phyloP scores from a whole-genome alignment of 2,329 filamentous ascomycete genomes.

The Cyphellophora attinorum region DNA sequence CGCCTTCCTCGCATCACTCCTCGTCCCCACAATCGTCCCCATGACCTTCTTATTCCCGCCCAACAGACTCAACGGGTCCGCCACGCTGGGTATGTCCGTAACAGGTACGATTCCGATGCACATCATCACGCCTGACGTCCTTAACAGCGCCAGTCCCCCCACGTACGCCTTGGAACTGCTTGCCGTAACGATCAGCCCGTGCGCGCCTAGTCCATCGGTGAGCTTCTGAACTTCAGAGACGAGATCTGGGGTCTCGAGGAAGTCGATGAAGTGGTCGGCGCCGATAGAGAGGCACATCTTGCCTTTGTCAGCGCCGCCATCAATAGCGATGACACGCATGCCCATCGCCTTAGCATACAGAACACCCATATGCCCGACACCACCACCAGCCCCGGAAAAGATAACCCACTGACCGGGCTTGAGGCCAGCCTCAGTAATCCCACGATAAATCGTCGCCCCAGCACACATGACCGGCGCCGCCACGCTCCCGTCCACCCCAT shows the following conservation, averaged over 20 bases:
- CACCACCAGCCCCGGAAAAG: constrained; percentile 31
- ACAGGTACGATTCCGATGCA: constrained; percentile 32
- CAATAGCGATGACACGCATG: constrained; percentile 30
- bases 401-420: constrained; percentile 10
- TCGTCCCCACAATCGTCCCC: constrained; percentile 13
- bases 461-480: constrained; percentile 33
- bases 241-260: constrained; percentile 12
- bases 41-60: constrained; percentile 10
- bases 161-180: constrained; percentile 7
- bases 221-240: constrained; percentile 8
- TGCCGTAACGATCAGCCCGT: constrained; percentile 11
- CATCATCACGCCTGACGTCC: constrained; percentile 32
- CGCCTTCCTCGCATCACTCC: constrained; percentile 7
- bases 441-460: constrained; percentile 34
- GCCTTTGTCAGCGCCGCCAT: constrained; percentile 25
- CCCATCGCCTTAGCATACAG: constrained; percentile 27
- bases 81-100: neutral
- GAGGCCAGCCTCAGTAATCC: constrained; percentile 14
- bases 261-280: constrained; percentile 31
- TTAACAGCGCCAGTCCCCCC: constrained; percentile 1
- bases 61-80: constrained; percentile 4
- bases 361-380: constrained; percentile 15
- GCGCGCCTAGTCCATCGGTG: constrained; percentile 10
- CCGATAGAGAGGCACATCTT: constrained; percentile 22
- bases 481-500: constrained; percentile 25